These are phyloP conservation scores for Suillus brevipes DNA, from an alignment of 768 basidiomycete species.

Conservation along the genomic window DNA sequence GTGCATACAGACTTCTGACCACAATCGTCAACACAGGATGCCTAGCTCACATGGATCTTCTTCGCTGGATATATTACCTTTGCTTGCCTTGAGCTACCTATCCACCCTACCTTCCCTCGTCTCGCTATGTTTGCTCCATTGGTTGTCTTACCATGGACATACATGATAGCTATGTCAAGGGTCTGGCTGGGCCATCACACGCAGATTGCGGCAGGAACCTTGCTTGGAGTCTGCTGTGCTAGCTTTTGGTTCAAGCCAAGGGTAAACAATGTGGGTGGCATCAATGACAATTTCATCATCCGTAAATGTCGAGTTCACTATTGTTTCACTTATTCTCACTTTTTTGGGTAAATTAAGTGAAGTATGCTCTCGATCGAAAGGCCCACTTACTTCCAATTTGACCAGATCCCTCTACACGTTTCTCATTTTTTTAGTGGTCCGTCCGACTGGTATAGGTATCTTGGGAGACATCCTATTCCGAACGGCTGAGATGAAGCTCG, in stretches of 20 bases:
- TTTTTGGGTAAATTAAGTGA: slow-evolving; percentile 2
- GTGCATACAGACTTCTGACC: not conserved
- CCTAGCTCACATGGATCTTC: slow-evolving; percentile 80
- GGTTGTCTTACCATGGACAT: slow-evolving; percentile 56
- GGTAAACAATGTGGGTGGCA: slow-evolving; percentile 30
- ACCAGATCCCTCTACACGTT: not conserved
- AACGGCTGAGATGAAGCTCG: not conserved
- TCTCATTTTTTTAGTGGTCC: not conserved
- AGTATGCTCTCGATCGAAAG: not conserved
- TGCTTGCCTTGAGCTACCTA: slow-evolving; percentile 56
- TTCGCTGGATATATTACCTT: slow-evolving; percentile 63
- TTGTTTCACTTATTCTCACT: slow-evolving; percentile 3
- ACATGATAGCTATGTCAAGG: slow-evolving; percentile 58
- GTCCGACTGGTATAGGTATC: not conserved
- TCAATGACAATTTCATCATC: slow-evolving; percentile 19
- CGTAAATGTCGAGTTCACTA: not conserved
- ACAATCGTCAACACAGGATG: slow-evolving; percentile 53
- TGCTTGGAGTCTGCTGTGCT: slow-evolving; percentile 56
- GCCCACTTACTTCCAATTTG: not conserved
- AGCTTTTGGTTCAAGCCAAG: slow-evolving; percentile 59
- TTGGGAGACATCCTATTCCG: not conserved
- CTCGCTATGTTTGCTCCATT: slow-evolving; percentile 37
- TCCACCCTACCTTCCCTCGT: slow-evolving; percentile 54
- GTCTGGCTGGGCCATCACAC: slow-evolving; percentile 81
- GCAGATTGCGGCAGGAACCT: slow-evolving; percentile 62